A percentile compares a stretch with the other conserved stretches of the same genome.
Evolutionary conservation across 192 early-diverging fungal genomes (phyloP).

Genomic region (Gigaspora rosea): DNA sequence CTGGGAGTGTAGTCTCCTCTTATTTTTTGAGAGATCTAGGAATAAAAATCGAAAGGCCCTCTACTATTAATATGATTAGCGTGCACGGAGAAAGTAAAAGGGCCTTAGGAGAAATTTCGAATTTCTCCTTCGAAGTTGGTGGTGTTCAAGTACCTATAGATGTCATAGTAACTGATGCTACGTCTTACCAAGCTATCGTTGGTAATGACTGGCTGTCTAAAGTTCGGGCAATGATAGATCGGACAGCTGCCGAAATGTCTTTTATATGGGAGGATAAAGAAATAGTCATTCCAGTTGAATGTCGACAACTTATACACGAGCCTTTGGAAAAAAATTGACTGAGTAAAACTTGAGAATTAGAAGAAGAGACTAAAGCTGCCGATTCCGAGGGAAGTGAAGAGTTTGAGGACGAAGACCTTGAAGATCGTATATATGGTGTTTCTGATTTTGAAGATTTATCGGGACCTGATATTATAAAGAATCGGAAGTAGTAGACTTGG

Average conservation of each 20-base stretch:
- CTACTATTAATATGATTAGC: too few species aligned
- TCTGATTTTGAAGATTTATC: too few species aligned
- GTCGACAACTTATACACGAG: not conserved
- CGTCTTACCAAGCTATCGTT: not conserved
- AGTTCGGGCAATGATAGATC: not conserved
- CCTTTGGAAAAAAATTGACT: not conserved
- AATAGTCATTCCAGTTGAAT: not conserved
- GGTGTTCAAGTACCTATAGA: not conserved
- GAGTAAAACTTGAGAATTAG: not conserved
- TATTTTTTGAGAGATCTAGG: not conserved
- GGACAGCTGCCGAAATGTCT: not conserved
- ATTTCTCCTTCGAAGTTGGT: not conserved
- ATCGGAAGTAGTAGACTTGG: too few species aligned
- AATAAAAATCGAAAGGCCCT: not conserved
- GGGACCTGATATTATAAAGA: too few species aligned
- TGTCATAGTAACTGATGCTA: not conserved
- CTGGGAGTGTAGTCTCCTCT: not conserved
- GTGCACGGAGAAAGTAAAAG: not conserved
- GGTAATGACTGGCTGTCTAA: not conserved
- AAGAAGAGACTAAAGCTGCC: not conserved
- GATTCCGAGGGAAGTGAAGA: not conserved
- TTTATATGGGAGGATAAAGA: too few species aligned
- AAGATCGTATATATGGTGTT: too few species aligned
- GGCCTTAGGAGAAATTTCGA: not conserved
- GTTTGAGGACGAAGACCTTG: not conserved